These are phyloP conservation scores for Leavenworthia alabamica DNA, from an alignment of 345 rosid species.

Conservation along the genomic window DNA sequence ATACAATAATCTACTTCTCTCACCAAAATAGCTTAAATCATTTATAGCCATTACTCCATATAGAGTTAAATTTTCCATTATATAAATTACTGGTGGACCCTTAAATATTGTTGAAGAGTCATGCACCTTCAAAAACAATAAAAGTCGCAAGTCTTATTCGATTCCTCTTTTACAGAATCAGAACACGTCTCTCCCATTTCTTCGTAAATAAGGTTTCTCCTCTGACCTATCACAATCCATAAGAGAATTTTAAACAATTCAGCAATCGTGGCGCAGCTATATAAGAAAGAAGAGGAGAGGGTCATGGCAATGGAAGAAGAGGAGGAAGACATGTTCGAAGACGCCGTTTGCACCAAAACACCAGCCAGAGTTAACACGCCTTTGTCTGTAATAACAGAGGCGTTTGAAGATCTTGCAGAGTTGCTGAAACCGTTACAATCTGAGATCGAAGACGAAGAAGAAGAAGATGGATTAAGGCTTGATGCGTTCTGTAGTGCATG, in stretches of 20 bases:
- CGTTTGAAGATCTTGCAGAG: conserved; percentile 50
- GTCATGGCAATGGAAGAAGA: conserved; percentile 13
- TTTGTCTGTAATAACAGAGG: conserved; percentile 45
- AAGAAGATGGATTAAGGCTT: conserved; percentile 34
- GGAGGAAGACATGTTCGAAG: conserved; percentile 24
- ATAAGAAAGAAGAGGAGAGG: conserved; percentile 20
- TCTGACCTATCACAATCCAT: conserved; percentile 12
- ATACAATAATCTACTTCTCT: too few relatives aligned
- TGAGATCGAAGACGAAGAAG: not conserved
- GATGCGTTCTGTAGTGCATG: conserved; percentile 59
- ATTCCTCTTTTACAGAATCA: not conserved
- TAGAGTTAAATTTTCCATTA: conserved; percentile 6
- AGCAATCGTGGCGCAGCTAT: conserved; percentile 33
- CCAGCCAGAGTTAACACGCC: conserved; percentile 34
- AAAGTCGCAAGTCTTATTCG: conserved; percentile 4
- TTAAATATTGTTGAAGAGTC: not conserved
- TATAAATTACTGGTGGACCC: conserved; percentile 16
- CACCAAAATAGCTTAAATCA: conserved; percentile 7
- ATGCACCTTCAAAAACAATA: too few relatives aligned
- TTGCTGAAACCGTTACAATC: conserved; percentile 22
- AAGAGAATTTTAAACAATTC: not conserved
- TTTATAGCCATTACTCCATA: conserved; percentile 2
- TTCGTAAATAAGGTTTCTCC: conserved; percentile 2
- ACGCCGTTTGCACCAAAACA: conserved; percentile 19
- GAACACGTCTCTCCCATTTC: conserved; percentile 14